These are phyloP conservation scores for Chlorella sp. DNA, from an alignment of 139 green algal genomes.

Conservation along the genomic window DNA sequence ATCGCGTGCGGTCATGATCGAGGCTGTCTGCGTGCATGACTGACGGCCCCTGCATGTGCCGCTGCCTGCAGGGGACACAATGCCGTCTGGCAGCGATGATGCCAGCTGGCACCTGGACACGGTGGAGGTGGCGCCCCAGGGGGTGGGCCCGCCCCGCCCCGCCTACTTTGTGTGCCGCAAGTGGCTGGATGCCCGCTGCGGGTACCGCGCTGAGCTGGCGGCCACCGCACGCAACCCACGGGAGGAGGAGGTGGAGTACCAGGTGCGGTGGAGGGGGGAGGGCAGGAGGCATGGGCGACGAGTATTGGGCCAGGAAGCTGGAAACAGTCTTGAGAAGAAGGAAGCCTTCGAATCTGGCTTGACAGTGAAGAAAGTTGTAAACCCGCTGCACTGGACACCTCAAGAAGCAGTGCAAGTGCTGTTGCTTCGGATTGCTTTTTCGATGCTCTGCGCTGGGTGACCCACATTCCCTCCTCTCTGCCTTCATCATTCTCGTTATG, in stretches of 20 bases:
- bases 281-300: too few relatives aligned
- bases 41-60: too few relatives aligned
- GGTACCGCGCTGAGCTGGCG: slow-evolving; percentile 31
- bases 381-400: not conserved
- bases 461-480: not conserved
- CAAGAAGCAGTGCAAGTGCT: not conserved
- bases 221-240: not conserved
- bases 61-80: too few relatives aligned
- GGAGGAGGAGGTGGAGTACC: slow-evolving; percentile 22
- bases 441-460: not conserved
- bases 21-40: too few relatives aligned
- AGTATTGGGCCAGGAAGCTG: not conserved
- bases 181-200: slow-evolving; percentile 61
- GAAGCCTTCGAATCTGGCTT: too few relatives aligned
- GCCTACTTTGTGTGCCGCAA: slow-evolving; percentile 44
- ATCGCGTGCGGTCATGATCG: too few relatives aligned
- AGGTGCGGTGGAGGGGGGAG: not conserved
- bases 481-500: too few relatives aligned
- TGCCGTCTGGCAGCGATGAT: not conserved
- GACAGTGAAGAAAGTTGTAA: not conserved
- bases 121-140: slow-evolving; percentile 6
- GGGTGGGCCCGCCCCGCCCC: not conserved
- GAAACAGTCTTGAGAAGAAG: too few relatives aligned
- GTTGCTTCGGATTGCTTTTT: not conserved
- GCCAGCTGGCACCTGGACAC: slow-evolving; percentile 22